Conservation (phyloP, 345 rosid species). For the Gossypium turneri region DNA sequence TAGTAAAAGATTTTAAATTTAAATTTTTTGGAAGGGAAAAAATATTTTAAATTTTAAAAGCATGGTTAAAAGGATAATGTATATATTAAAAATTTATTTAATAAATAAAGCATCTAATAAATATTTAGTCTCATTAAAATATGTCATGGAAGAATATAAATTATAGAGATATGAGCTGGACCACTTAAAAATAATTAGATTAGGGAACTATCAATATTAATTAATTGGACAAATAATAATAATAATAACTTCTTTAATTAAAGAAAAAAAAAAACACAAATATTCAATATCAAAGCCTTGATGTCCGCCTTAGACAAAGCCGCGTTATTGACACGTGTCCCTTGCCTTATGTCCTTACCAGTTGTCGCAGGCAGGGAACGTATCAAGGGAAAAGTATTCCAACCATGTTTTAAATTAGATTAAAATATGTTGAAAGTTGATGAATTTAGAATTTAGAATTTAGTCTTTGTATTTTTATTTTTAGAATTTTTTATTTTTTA, state of each 20-base stretch:
- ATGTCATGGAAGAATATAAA: not conserved
- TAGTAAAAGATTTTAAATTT: too few relatives aligned
- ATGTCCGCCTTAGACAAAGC: constrained; percentile 1
- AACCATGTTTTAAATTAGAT: too few relatives aligned
- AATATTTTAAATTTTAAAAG: too few relatives aligned
- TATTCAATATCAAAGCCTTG: not conserved
- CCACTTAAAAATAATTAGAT: not conserved
- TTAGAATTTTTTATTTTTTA: too few relatives aligned
- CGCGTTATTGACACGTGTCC: not conserved
- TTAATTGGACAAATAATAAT: not conserved
- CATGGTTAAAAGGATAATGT: too few relatives aligned
- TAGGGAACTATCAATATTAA: not conserved
- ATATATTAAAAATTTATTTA: too few relatives aligned
- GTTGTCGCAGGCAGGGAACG: not conserved
- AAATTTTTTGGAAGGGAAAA: too few relatives aligned
- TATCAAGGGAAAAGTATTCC: too few relatives aligned
- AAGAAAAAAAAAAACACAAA: not conserved
- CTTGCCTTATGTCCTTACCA: not conserved
- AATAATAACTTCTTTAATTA: not conserved
- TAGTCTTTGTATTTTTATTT: too few relatives aligned
- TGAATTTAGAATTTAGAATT: too few relatives aligned
- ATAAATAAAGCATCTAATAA: not conserved
- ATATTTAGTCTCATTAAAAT: not conserved
- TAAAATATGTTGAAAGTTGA: too few relatives aligned
- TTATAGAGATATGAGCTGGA: not conserved